Base-by-base conservation (phyloP, 83 land plant genomes). In the Larix sibirica region DNA sequence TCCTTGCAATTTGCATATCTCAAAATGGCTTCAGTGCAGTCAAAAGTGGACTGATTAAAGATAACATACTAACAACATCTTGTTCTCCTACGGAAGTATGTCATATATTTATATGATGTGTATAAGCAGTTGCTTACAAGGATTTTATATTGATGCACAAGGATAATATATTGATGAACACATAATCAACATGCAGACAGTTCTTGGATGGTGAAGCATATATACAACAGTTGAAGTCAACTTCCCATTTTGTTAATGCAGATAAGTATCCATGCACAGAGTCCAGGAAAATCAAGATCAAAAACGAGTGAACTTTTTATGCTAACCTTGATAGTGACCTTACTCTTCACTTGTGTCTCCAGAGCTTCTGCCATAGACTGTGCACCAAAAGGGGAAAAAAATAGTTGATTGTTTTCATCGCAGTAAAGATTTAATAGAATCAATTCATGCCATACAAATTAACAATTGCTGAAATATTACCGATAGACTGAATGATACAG, bases 331-430 rank as follows among this genome's bases (percentile, higher is more conserved):
- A 95, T 85, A 69, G 87, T 68, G 50, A 93, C 92, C 82, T 95
- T 95, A 84, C 91, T 89, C 81, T 92, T 94, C 83, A 95, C 98
- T 84, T 95, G 94, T 23, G 82, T 85, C 77, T 94, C 94, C 82
- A 95, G 85, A 54, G 97, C 97, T 33, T 95, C 97, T 28, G 89
- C 88, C 93, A 95, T 91, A n/a, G 97, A 95, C 97, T 95, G 56
- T 10, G 83, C n/a, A 84, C 12, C 62, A 69, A 31, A 81, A 62
- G 13, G 56, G 16, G 24, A 61, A 42, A 64, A 83, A 28, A n/a
- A 70, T 4, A 17, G 69, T 66, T 9, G 28, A 66, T 10, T 16
- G 28, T 66, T 26, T 66, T 66, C 28, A 66, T 26, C 8, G 23
- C 12, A 50, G 56, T 50, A 50, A 50, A 50, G 12, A 50, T 50